Evolutionary conservation across 225 moss, liverwort and hornwort species (phyloP).

Genomic region (Marchantia paleacea): DNA sequence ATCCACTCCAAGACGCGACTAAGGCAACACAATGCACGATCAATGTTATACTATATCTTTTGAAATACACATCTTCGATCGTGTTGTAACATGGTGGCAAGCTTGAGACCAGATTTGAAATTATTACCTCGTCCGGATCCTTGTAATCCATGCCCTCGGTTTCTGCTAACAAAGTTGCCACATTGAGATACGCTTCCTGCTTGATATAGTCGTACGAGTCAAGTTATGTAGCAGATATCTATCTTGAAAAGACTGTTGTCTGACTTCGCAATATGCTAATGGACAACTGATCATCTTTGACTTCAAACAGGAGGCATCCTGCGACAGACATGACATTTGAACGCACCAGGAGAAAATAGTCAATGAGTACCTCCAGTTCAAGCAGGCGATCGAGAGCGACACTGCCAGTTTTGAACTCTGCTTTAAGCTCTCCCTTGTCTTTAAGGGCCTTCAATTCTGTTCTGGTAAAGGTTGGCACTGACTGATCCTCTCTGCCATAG

Average conservation of each 20-base stretch:
- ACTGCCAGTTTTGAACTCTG: conserved; percentile 28
- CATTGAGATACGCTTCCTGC: conserved; percentile 81
- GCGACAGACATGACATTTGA: background rate
- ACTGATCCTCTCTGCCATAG: conserved; percentile 27
- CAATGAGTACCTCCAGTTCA: conserved; percentile 32
- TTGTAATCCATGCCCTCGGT: conserved; percentile 73
- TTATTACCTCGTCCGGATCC: conserved; percentile 80
- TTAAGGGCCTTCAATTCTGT: conserved; percentile 10
- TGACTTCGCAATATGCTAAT: too few species aligned
- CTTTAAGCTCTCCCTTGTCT: conserved; percentile 13
- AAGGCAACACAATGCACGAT: too few species aligned
- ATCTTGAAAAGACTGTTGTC: background rate
- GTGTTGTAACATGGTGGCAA: too few species aligned
- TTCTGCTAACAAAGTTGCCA: conserved; percentile 71
- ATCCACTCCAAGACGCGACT: too few species aligned
- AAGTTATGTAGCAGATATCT: too few species aligned
- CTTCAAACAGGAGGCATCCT: background rate
- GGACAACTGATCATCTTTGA: background rate
- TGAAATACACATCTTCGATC: too few species aligned
- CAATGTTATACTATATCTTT: too few species aligned
- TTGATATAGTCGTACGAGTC: conserved; percentile 5
- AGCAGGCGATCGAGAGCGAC: conserved; percentile 39
- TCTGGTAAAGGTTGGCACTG: conserved; percentile 20
- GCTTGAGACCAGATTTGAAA: too few species aligned
- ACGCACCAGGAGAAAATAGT: background rate